These are phyloP conservation scores for Plasmodium adleri DNA, from an alignment of 169 alveolate species.

Conservation along the genomic window DNA sequence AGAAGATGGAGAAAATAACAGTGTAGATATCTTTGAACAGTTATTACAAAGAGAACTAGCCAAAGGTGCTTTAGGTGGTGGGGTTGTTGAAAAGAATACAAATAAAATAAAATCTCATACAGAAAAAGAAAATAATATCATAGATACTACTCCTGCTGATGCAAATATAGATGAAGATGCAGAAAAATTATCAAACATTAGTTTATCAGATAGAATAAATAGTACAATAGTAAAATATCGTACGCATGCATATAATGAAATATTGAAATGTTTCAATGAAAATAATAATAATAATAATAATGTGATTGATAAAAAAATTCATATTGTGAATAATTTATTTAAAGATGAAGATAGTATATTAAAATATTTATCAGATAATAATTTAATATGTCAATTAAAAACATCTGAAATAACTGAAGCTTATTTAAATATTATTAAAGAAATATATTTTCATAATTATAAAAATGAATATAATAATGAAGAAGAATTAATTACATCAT, in stretches of 20 bases:
- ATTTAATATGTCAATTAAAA: constrained; percentile 66
- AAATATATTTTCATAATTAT: constrained; percentile 17
- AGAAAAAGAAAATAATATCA: neutral
- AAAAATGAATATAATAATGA: constrained; percentile 20
- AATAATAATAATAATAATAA: neutral
- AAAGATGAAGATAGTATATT: constrained; percentile 44
- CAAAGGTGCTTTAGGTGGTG: constrained; percentile 74
- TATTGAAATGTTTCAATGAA: constrained; percentile 15
- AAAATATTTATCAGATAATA: constrained; percentile 47
- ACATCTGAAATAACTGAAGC: constrained; percentile 65
- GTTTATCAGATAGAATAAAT: constrained; percentile 27
- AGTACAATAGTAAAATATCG: constrained; percentile 28
- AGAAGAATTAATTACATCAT: constrained; percentile 58
- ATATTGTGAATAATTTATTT: constrained; percentile 18
- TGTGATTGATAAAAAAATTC: constrained; percentile 16
- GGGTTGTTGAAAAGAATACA: constrained; percentile 55
- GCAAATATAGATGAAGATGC: constrained; percentile 10
- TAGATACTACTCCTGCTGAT: neutral
- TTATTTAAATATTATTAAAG: constrained; percentile 30
- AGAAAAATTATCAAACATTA: constrained; percentile 21
- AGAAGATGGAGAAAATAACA: constrained; percentile 32
- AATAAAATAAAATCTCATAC: constrained; percentile 28
- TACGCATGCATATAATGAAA: constrained; percentile 58
- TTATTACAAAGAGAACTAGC: constrained; percentile 73
- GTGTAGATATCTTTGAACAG: constrained; percentile 68